Evolutionary conservation across 2,329 filamentous ascomycete genomes (phyloP), one percentile per base, ranked within the genome.

Genomic region (Penicillium sp.): DNA sequence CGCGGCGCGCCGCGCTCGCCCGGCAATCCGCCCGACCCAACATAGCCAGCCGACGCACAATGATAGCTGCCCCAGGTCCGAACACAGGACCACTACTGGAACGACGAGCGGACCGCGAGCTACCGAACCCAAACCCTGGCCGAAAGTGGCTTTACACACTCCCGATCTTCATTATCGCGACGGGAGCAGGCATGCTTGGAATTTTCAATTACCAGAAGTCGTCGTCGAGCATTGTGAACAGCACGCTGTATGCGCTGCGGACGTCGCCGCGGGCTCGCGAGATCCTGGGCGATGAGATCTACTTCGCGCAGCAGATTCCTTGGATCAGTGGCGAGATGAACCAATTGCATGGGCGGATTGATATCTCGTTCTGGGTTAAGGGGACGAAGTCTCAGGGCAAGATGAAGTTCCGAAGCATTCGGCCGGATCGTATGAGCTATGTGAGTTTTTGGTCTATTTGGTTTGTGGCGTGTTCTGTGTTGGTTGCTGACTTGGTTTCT

Each of bases 181-280:
- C 96, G 64, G 82, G 84, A 46, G 80, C 82, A 52, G 88, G 87
- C 62, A 86, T 87, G 62, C 78, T 95, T 57, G 90, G 88, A 64
- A 97, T 99, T 75, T 97, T 99, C 88, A 99, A 99, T 82, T 97
- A 99, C 83, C 93, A 99, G 74, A 97, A 97, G 75, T 85, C 87
- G 54, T 91, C 89, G n/a, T 91, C 86, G 27, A 89, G 89, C 52
- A 84, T 93, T 31, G 89, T 97, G n/a, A 86, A 86, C 52, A 90
- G 89, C 52, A 94, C 91, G 5, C 83, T 99, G 29, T 99, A 97
- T 80, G 89, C 93, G 1, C 83, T 99, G 60, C 89, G 94, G 60
- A 95, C 90, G 3, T 91, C 88, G 54, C 77, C 83, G 3, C 77
- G 80, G 56, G 94, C 91, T 44, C 86, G 92, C 67, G 86, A 86